Conservation (phyloP, 345 rosid species). For the Sonneratia caseolaris region DNA sequence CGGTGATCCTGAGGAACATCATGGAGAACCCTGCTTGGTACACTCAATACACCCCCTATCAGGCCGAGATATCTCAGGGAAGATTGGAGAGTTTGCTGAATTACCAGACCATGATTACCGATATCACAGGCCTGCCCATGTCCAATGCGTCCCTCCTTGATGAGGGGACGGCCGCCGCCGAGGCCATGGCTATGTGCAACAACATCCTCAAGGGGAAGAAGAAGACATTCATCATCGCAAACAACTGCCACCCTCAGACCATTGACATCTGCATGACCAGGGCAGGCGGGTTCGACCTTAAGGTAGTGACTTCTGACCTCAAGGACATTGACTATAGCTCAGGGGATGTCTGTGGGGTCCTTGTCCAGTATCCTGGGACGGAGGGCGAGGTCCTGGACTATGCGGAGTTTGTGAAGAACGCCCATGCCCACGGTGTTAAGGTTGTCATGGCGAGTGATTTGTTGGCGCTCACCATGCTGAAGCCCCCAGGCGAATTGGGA, state of each 20-base stretch:
- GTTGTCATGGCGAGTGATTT: conserved; percentile 94
- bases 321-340: conserved; percentile 66
- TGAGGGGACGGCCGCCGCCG: conserved; percentile 97
- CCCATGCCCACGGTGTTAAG: conserved; percentile 90
- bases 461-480: conserved; percentile 85
- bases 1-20: conserved; percentile 87
- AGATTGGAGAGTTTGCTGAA: conserved; percentile 82
- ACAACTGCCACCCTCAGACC: conserved; percentile 87
- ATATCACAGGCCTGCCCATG: conserved; percentile 91
- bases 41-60: conserved; percentile 95
- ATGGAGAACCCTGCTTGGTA: conserved; percentile 99
- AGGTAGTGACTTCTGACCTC: conserved; percentile 62
- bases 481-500: conserved; percentile 93
- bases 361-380: conserved; percentile 96
- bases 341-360: conserved; percentile 90
- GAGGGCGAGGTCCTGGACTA: conserved; percentile 90
- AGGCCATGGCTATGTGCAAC: conserved; percentile 99
- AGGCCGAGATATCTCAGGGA: conserved; percentile 95
- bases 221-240: conserved; percentile 81
- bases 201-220: conserved; percentile 79
- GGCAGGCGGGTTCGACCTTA: conserved; percentile 79
- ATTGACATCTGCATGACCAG: conserved; percentile 88
- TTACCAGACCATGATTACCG: conserved; percentile 80
- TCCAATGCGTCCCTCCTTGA: conserved; percentile 90
- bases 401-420: conserved; percentile 71